Evolutionary conservation across 805 yeast genomes (phyloP), one percentile per base, ranked within the genome.

Genomic region (Lachancea nothofagi): DNA sequence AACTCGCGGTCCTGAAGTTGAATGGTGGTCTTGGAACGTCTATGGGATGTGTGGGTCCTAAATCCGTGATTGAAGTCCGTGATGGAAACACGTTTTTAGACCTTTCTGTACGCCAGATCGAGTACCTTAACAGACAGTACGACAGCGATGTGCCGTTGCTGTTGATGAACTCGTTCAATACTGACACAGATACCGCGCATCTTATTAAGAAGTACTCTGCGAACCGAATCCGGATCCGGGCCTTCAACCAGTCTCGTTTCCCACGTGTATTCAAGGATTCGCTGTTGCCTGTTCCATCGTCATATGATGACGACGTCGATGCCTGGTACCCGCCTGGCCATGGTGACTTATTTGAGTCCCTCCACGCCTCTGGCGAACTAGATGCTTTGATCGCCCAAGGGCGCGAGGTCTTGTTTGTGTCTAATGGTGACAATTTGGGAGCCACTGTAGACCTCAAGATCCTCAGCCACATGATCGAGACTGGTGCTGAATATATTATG

Each of bases 241-340:
- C 97, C 40, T 93, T 93, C 70, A 93, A 93, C 72, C 98, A 93
- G 72, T 88, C 97, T n/a, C 79, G 93, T 54, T 93, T 79, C 72
- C 98, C 98, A 56, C 80, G 98, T 69, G 87, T 93, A 49, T 83
- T 75, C 71, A 87, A 84, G 70, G 98, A 93, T 65, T 86, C 97
- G n/a, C 69, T 88, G 54, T 75, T 93, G 61, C 98, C 98, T 20
- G 96, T 90, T 34, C 97, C 98, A 44, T 77, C 83, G 49, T 59
- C 75, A 25, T 74, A 63, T 48, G 80, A 81, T 45, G 95, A 87
- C 56, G 72, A 73, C 30, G 73, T 84, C 53, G 90, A 86, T 55
- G 72, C 84, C 42, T 93, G 98, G 98, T 93, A 93, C 63, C 98
- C 98, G 36, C 98, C 98, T n/a, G 98, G 98, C 39, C 98, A 93